Conservation (phyloP, 768 basidiomycete genomes). For the Termitomyces bulborhizus region DNA sequence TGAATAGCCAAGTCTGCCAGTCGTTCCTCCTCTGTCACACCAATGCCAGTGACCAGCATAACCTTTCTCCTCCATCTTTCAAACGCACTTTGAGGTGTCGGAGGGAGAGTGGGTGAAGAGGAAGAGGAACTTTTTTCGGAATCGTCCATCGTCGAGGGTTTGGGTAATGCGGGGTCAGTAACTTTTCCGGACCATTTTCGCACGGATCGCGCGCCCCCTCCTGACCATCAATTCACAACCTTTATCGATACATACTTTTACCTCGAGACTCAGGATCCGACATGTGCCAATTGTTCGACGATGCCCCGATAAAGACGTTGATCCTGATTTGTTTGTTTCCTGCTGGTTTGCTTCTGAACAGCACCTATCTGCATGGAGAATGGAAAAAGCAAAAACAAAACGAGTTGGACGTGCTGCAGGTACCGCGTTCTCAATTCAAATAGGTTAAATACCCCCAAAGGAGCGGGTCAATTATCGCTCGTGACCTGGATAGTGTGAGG, state of each 20-base stretch:
- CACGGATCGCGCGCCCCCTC: too few relatives aligned
- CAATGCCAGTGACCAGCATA: slow-evolving; percentile 41
- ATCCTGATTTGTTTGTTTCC: too few relatives aligned
- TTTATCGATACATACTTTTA: too few relatives aligned
- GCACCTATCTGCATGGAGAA: too few relatives aligned
- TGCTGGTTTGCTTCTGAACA: too few relatives aligned
- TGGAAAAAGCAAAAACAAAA: too few relatives aligned
- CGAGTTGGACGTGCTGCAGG: background rate
- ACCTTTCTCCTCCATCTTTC: slow-evolving; percentile 44
- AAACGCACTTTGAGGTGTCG: slow-evolving; percentile 29
- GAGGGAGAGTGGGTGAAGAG: slow-evolving; percentile 9
- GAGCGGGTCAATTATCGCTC: background rate
- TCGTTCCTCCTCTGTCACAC: slow-evolving; percentile 41
- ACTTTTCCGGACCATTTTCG: slow-evolving; percentile 14
- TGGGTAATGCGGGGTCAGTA: background rate
- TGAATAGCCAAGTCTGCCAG: slow-evolving; percentile 29
- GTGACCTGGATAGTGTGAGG: background rate
- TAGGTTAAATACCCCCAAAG: background rate
- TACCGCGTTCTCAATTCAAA: background rate
- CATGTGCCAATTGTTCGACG: too few relatives aligned
- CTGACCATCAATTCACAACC: too few relatives aligned
- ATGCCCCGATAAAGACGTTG: too few relatives aligned
- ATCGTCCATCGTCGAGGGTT: slow-evolving; percentile 11
- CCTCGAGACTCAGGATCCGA: too few relatives aligned
- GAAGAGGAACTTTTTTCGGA: slow-evolving; percentile 15